Conservation (phyloP, 371 early-diverging fungal genomes). For the Gilbertella persicaria region DNA sequence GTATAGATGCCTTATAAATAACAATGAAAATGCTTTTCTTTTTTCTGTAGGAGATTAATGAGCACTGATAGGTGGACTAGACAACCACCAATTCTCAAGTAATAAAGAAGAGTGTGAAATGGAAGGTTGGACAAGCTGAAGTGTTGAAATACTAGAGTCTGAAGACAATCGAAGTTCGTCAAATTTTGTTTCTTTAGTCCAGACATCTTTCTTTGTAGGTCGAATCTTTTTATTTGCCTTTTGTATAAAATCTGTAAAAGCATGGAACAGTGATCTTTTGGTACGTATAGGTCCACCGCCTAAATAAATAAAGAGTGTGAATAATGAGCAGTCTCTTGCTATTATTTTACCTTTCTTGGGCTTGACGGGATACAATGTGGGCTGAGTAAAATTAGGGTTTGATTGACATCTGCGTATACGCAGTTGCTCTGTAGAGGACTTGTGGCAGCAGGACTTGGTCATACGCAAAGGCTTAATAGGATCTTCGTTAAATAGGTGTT, state of each 20-base stretch:
- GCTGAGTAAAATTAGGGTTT: slow-evolving; percentile 6
- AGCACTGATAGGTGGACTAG: slow-evolving; percentile 14
- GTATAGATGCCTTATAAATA: no score
- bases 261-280: slow-evolving; percentile 15
- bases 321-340: no score
- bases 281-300: slow-evolving; percentile 5
- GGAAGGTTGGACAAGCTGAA: background rate
- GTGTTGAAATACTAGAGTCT: slow-evolving; percentile 2
- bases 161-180: slow-evolving; percentile 12
- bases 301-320: background rate
- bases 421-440: background rate
- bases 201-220: slow-evolving; percentile 1
- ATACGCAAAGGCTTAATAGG: slow-evolving; percentile 3
- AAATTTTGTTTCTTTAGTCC: slow-evolving; percentile 11
- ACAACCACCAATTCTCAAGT: slow-evolving; percentile 18
- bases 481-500: slow-evolving; percentile 21
- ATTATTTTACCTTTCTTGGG: no score
- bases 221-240: slow-evolving; percentile 14
- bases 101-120: background rate
- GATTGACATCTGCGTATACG: slow-evolving; percentile 10
- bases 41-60: background rate
- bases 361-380: no score
- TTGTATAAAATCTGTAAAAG: slow-evolving; percentile 17
- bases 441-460: slow-evolving; percentile 11
- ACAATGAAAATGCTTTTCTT: no score